Evolutionary conservation across 768 basidiomycete genomes (phyloP).

Genomic region (Lentinus tigrinus): DNA sequence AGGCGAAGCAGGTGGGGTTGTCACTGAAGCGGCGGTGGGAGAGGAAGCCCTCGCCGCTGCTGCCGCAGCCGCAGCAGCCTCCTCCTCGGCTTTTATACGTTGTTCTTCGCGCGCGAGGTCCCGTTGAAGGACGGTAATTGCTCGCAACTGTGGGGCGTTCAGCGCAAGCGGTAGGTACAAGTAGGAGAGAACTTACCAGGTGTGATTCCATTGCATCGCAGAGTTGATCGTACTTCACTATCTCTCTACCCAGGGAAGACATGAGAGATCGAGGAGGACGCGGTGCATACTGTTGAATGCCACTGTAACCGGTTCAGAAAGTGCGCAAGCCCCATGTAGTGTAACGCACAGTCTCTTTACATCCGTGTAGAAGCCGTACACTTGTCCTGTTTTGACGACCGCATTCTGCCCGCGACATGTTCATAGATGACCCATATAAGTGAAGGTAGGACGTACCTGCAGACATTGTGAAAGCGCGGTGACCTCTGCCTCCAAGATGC

Average conservation of each 20-base stretch:
- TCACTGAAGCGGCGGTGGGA: conserved; percentile 24
- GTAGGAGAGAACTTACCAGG: conserved; percentile 46
- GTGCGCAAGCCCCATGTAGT: conserved; percentile 41
- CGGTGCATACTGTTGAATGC: conserved; percentile 54
- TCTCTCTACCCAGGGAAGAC: conserved; percentile 64
- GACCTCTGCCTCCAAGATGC: conserved; percentile 65
- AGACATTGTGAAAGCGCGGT: conserved; percentile 55
- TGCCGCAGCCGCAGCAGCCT: conserved; percentile 37
- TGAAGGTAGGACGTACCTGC: conserved; percentile 40
- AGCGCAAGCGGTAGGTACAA: not conserved
- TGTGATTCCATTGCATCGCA: conserved; percentile 77
- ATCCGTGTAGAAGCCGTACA: conserved; percentile 70
- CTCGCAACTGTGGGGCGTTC: conserved; percentile 50
- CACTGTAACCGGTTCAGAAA: conserved; percentile 38
- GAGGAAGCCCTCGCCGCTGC: conserved; percentile 33
- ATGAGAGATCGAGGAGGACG: conserved; percentile 66
- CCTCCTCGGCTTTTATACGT: conserved; percentile 45
- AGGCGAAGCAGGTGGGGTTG: conserved; percentile 19
- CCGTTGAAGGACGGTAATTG: conserved; percentile 70
- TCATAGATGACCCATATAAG: not conserved
- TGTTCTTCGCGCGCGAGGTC: conserved; percentile 64
- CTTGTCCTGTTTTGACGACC: conserved; percentile 68
- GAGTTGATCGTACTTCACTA: conserved; percentile 78
- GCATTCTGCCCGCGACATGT: conserved; percentile 42
- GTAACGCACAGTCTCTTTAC: conserved; percentile 59